Evolutionary conservation across 2,329 filamentous ascomycete genomes (phyloP).

Genomic region (Scedosporium apiospermum): DNA sequence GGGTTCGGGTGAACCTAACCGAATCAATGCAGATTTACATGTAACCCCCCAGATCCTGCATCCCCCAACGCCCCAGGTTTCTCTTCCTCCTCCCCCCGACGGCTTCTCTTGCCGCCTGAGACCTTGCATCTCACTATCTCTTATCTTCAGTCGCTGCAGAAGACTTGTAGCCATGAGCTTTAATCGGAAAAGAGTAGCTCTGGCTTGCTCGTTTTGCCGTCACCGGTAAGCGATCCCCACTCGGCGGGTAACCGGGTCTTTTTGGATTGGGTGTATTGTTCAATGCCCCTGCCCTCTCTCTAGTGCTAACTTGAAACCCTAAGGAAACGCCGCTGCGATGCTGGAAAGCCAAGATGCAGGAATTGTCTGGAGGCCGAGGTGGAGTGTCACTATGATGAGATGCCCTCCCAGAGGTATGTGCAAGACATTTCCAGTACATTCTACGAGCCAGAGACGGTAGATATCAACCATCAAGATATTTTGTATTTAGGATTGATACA

Average conservation of each 20-base stretch:
- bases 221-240: conserved; percentile 12
- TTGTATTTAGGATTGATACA: conserved; percentile 16
- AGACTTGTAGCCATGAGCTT: conserved; percentile 15
- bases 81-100: not conserved
- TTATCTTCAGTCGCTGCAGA: not conserved
- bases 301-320: not conserved
- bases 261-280: too few relatives aligned
- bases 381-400: conserved; percentile 19
- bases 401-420: conserved; percentile 15
- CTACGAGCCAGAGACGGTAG: not conserved
- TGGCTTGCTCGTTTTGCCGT: conserved; percentile 19
- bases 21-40: too few relatives aligned
- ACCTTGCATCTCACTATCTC: not conserved
- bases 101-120: not conserved
- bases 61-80: not conserved
- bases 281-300: too few relatives aligned
- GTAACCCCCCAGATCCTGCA: too few relatives aligned
- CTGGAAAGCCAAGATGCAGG: conserved; percentile 14
- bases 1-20: too few relatives aligned
- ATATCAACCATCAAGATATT: not conserved
- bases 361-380: conserved; percentile 17
- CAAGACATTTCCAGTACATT: not conserved
- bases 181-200: conserved; percentile 16
- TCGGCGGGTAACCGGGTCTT: too few relatives aligned
- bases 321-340: conserved; percentile 21